These are phyloP conservation scores for Lachnellula arida DNA, from an alignment of 2,329 filamentous ascomycete genomes.

Conservation along the genomic window DNA sequence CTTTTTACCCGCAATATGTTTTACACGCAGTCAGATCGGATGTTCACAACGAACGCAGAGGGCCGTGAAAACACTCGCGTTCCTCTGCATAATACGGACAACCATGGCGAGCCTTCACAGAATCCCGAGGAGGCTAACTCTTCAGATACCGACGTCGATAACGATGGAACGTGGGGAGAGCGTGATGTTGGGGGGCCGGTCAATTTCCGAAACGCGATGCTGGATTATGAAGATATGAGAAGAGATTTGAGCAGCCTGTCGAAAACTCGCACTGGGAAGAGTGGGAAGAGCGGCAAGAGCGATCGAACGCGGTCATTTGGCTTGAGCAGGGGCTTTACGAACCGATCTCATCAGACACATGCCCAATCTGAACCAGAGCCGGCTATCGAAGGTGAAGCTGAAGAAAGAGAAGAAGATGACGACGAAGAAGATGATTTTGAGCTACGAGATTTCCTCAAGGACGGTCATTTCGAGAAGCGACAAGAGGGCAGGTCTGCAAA, in stretches of 20 bases:
- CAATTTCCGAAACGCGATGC: slow-evolving; percentile 49
- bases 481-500: slow-evolving; percentile 65
- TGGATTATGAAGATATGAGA: slow-evolving; percentile 54
- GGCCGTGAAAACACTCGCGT: slow-evolving; percentile 15
- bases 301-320: background rate
- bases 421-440: slow-evolving; percentile 60
- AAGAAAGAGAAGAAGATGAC: slow-evolving; percentile 21
- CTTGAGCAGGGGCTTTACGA: slow-evolving; percentile 10
- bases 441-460: slow-evolving; percentile 64
- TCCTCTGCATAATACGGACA: slow-evolving; percentile 24
- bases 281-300: slow-evolving; percentile 1
- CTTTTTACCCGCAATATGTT: slow-evolving; percentile 21
- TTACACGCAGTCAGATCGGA: slow-evolving; percentile 19
- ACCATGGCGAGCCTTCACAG: slow-evolving; percentile 10
- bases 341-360: slow-evolving; percentile 13
- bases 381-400: slow-evolving; percentile 25
- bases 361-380: slow-evolving; percentile 14
- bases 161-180: slow-evolving; percentile 59
- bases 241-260: slow-evolving; percentile 51
- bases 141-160: slow-evolving; percentile 3
- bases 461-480: slow-evolving; percentile 72
- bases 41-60: slow-evolving; percentile 21
- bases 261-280: slow-evolving; percentile 31
- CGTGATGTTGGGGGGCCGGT: slow-evolving; percentile 50
- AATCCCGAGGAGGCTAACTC: slow-evolving; percentile 13